Evolutionary conservation across 139 green algal species (phyloP).

Genomic region (Prasinococcaceae sp.): DNA sequence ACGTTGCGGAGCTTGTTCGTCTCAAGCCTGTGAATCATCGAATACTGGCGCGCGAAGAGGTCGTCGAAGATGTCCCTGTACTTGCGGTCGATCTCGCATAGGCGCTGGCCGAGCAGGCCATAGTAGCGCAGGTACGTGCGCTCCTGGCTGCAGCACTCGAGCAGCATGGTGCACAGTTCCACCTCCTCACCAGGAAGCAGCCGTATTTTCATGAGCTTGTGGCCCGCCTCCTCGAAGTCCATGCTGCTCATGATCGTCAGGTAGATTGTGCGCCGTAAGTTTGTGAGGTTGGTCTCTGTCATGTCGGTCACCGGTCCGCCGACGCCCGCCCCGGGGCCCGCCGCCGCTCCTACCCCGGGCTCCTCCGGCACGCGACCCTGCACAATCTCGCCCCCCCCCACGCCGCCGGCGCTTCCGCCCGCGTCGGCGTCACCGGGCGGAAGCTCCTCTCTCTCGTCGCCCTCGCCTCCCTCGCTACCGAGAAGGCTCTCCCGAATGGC

Average conservation of each 20-base stretch:
- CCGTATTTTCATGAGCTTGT: constrained; percentile 97
- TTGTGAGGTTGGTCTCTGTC: constrained; percentile 84
- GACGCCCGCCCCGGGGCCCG: not conserved
- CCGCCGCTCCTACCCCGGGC: too few species aligned
- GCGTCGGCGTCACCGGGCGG: too few species aligned
- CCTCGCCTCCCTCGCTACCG: constrained; percentile 9
- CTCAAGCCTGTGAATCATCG: constrained; percentile 89
- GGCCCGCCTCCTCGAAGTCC: constrained; percentile 97
- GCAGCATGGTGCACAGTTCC: constrained; percentile 88
- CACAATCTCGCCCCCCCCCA: too few species aligned
- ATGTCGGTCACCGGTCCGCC: constrained; percentile 35
- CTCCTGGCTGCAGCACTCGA: constrained; percentile 91
- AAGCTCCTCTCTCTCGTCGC: constrained; percentile 26
- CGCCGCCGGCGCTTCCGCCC: too few species aligned
- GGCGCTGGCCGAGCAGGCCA: constrained; percentile 79
- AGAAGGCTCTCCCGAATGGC: constrained; percentile 30
- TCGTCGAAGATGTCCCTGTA: constrained; percentile 76
- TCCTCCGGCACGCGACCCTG: too few species aligned
- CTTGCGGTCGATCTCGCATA: constrained; percentile 56
- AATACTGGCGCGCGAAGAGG: constrained; percentile 84
- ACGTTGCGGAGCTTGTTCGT: constrained; percentile 99
- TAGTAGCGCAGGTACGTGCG: constrained; percentile 86
- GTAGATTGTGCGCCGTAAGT: constrained; percentile 97
- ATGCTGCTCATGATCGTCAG: constrained; percentile 94
- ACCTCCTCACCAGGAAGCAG: constrained; percentile 45